Evolutionary conservation across 495 filamentous ascomycete genomes (phyloP).

Genomic region (Xylaria palmicola): DNA sequence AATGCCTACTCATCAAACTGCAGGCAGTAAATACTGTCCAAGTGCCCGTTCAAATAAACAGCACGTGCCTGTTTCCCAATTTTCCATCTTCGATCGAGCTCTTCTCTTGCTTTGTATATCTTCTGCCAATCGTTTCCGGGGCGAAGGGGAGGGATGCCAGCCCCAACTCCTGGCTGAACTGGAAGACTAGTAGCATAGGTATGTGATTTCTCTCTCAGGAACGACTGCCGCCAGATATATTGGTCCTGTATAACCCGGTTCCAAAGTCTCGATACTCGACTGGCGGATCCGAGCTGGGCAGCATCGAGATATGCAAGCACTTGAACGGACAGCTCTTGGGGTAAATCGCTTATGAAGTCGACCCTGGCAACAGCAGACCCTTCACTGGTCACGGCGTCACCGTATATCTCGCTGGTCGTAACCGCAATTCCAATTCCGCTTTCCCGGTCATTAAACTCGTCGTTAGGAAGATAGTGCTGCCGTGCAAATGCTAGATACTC

Average conservation of each 20-base stretch:
- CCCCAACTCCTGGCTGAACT: slow-evolving; percentile 44
- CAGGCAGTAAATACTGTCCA: slow-evolving; percentile 93
- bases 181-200: slow-evolving; percentile 52
- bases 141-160: slow-evolving; percentile 48
- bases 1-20: slow-evolving; percentile 89
- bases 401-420: slow-evolving; percentile 47
- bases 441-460: slow-evolving; percentile 60
- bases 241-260: slow-evolving; percentile 56
- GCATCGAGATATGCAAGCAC: slow-evolving; percentile 73
- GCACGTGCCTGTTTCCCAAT: slow-evolving; percentile 67
- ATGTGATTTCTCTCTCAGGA: slow-evolving; percentile 61
- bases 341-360: slow-evolving; percentile 69
- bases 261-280: slow-evolving; percentile 67
- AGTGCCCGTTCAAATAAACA: slow-evolving; percentile 87
- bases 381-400: slow-evolving; percentile 29
- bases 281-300: slow-evolving; percentile 57
- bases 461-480: slow-evolving; percentile 29
- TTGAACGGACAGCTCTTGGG: slow-evolving; percentile 69
- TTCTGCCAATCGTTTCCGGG: slow-evolving; percentile 75
- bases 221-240: slow-evolving; percentile 77
- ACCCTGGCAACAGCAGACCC: slow-evolving; percentile 29
- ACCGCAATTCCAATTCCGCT: slow-evolving; percentile 80
- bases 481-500: slow-evolving; percentile 41
- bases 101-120: slow-evolving; percentile 72
- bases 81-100: slow-evolving; percentile 77